Conservation (phyloP, 1,284 basidiomycete species). For the Ceratobasidium sp. region DNA sequence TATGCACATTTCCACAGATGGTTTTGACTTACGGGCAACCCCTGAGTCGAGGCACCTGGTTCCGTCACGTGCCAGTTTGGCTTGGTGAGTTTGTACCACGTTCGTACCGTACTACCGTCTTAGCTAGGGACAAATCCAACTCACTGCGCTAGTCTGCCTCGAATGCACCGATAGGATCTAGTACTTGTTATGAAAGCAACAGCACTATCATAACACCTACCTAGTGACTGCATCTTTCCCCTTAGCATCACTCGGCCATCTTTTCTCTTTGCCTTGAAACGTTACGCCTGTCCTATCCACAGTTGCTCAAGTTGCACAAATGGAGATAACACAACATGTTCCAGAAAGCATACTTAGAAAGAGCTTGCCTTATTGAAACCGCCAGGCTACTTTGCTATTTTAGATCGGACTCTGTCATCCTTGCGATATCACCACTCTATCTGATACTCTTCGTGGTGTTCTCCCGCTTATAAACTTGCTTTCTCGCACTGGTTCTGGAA, state of each 20-base stretch:
- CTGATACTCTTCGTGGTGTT: neutral
- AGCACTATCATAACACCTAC: neutral
- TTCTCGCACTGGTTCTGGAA: neutral
- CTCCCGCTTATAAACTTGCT: neutral
- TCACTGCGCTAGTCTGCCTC: neutral
- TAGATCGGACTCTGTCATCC: neutral
- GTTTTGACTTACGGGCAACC: too few species aligned
- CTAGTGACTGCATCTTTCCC: neutral
- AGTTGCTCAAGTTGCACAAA: too few species aligned
- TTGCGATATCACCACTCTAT: neutral
- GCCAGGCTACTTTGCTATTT: neutral
- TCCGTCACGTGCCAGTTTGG: too few species aligned
- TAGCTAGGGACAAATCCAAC: neutral
- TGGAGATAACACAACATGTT: too few species aligned
- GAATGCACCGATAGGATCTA: neutral
- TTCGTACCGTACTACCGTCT: too few species aligned
- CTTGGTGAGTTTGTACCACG: too few species aligned
- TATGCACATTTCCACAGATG: too few species aligned
- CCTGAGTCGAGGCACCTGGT: too few species aligned
- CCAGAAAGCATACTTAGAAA: too few species aligned
- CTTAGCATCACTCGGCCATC: neutral
- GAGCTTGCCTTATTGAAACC: neutral
- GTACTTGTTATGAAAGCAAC: neutral
- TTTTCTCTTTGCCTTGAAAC: neutral
- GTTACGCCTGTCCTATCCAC: too few species aligned